These are phyloP conservation scores for Trametes sanguinea DNA, from an alignment of 768 basidiomycete species.

Conservation along the genomic window DNA sequence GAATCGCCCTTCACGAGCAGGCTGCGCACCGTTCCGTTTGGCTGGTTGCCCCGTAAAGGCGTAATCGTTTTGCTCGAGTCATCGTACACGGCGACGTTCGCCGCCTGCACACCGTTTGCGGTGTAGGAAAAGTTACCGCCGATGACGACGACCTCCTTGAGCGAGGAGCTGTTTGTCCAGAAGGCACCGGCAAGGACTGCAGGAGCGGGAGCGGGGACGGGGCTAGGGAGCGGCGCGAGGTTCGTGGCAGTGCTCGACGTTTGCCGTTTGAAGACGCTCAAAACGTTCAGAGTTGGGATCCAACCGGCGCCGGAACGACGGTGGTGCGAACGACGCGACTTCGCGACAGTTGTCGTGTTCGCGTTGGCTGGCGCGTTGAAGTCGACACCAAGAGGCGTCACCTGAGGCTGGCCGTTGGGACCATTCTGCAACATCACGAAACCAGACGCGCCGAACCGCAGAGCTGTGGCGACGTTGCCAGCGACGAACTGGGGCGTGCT, in stretches of 20 bases:
- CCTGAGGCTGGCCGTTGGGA: constrained; percentile 47
- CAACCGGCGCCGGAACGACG: constrained; percentile 44
- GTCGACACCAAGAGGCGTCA: constrained; percentile 63
- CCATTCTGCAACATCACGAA: constrained; percentile 79
- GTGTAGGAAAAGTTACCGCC: constrained; percentile 88
- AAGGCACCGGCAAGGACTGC: constrained; percentile 85
- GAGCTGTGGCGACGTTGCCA: constrained; percentile 59
- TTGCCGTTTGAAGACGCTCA: constrained; percentile 56
- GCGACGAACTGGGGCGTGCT: constrained; percentile 63
- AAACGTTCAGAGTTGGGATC: constrained; percentile 46
- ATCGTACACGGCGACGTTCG: constrained; percentile 75
- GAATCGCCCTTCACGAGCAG: constrained; percentile 69
- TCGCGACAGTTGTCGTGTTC: constrained; percentile 31
- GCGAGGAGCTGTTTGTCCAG: constrained; percentile 80
- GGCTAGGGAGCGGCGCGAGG: constrained; percentile 54
- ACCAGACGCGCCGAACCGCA: constrained; percentile 73
- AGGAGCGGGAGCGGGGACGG: constrained; percentile 64
- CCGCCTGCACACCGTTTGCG: constrained; percentile 40
- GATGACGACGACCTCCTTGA: constrained; percentile 69
- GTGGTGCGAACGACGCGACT: constrained; percentile 42
- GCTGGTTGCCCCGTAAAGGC: constrained; percentile 58
- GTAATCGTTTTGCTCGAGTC: constrained; percentile 47
- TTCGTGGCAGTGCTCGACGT: constrained; percentile 34
- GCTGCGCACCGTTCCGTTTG: constrained; percentile 77
- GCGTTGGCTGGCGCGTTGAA: constrained; percentile 41